Evolutionary conservation across 257 asterid species (phyloP), one percentile per base, ranked within the genome.

Genomic region (Petunia axillaris): DNA sequence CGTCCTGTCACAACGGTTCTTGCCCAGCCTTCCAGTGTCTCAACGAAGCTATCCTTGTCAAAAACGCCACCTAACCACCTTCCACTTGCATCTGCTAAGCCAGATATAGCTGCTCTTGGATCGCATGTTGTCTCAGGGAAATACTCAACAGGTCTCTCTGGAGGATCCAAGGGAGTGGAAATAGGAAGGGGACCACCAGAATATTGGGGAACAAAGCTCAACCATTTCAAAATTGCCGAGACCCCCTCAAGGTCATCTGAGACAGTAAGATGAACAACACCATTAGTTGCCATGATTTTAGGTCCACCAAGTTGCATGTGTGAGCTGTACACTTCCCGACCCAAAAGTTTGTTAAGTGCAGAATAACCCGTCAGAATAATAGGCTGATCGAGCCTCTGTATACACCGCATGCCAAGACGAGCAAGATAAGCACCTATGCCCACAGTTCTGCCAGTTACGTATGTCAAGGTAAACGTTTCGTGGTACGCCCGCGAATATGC

Each of bases 271-370:
- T 96, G 99, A 81, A 96, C 99, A 3, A 94, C 98, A 63, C 99
- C 99, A 55, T 94, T 94, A 6, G 98, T 96, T 0, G 97, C 98
- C 99, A 96, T 96, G 64, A 94, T 92, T 85, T 96, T 94, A n/a
- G 99, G 99, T 11, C 99, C 99, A 5, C 99, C 99, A 8, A 96
- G 98, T 78, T 96, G 99, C 98, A 96, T 94, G 90, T 96, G 97
- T 13, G 99, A 96, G 88, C 98, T 96, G 62, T 96, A 94, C 15
- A 96, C 98, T 87, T 96, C 99, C 81, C 98, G 89, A 9, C 98
- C 98, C 55, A 96, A 88, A 82, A 96, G 98, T 90, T 94, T 96
- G 88, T 96, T 96, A 62, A 96, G 78, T 3, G 99, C 98, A 16
- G 99, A 96, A 87, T 94, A 96, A 66, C 98, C 99, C 0, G 99